Conservation (phyloP, 768 basidiomycete genomes). For the Psilocybe azurescens region DNA sequence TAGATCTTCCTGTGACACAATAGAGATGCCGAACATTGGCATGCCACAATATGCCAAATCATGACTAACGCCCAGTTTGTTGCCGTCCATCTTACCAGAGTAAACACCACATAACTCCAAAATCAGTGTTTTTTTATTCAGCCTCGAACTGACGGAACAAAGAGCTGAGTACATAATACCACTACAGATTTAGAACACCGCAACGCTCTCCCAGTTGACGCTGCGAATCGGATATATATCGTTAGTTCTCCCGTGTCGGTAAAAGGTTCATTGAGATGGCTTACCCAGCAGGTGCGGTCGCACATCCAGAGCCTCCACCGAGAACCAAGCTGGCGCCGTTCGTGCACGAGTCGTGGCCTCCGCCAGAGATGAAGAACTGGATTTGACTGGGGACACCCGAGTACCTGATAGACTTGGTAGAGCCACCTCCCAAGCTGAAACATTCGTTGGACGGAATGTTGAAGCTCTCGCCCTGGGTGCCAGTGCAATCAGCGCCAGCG, state of each 20-base stretch:
- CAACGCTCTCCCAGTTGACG: slow-evolving; percentile 24
- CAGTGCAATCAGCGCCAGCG: slow-evolving; percentile 13
- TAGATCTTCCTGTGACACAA: too few species aligned
- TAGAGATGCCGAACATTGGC: too few species aligned
- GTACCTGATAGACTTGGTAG: slow-evolving; percentile 22
- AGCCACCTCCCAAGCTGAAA: slow-evolving; percentile 16
- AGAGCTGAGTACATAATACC: too few species aligned
- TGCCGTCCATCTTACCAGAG: too few species aligned
- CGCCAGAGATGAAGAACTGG: slow-evolving; percentile 22
- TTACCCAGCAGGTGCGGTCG: slow-evolving; percentile 23
- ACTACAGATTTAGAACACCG: background rate
- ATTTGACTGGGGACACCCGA: slow-evolving; percentile 22
- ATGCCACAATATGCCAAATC: too few species aligned
- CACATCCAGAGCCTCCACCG: slow-evolving; percentile 23
- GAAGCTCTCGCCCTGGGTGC: background rate
- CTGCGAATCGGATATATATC: slow-evolving; percentile 12
- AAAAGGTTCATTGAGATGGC: background rate
- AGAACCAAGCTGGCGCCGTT: slow-evolving; percentile 16
- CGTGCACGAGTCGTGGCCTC: slow-evolving; percentile 21
- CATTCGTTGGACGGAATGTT: slow-evolving; percentile 11
- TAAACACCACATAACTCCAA: too few species aligned
- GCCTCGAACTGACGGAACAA: too few species aligned
- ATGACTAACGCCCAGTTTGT: too few species aligned
- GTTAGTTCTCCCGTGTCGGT: background rate
- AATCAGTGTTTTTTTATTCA: too few species aligned